A percentile compares a stretch with the other conserved stretches of the same genome.
Conservation (phyloP, 208 protist species). For the Wallacemonas sp. region DNA sequence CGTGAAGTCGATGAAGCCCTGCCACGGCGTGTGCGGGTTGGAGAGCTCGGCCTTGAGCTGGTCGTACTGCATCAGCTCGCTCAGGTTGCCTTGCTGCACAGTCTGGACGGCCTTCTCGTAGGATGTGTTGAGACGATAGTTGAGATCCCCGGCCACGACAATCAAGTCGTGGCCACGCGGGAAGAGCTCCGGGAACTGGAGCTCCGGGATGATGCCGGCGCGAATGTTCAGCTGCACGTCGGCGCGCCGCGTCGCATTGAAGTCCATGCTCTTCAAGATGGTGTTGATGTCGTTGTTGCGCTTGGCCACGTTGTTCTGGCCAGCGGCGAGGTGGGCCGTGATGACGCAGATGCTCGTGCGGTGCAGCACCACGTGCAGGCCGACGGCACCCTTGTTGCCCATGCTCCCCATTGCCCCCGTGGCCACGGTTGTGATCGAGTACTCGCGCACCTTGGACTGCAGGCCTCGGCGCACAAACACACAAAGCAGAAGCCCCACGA, state of each 20-base stretch:
- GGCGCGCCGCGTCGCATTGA: conserved; percentile 62
- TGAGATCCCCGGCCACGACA: conserved; percentile 93
- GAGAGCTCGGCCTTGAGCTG: conserved; percentile 74
- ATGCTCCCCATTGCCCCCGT: conserved; percentile 86
- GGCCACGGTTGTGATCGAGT: conserved; percentile 61
- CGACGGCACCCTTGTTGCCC: conserved; percentile 94
- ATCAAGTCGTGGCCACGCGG: conserved; percentile 87
- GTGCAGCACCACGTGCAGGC: conserved; percentile 74
- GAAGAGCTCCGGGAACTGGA: conserved; percentile 51
- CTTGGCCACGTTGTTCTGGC: conserved; percentile 80
- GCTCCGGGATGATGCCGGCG: conserved; percentile 17
- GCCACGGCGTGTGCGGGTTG: conserved; percentile 76
- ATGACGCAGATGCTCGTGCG: conserved; percentile 86
- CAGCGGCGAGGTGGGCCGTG: conserved; percentile 93
- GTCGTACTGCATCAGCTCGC: conserved; percentile 73
- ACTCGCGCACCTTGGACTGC: conserved; percentile 53
- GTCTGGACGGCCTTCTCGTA: conserved; percentile 76
- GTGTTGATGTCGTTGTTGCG: conserved; percentile 92
- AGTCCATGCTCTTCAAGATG: conserved; percentile 88
- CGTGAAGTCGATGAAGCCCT: conserved; percentile 68
- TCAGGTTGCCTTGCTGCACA: conserved; percentile 28
- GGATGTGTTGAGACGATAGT: conserved; percentile 87
- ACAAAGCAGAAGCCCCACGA: conserved; percentile 85
- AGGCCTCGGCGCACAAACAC: conserved; percentile 77
- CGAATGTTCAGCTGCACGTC: conserved; percentile 33